Evolutionary conservation across 768 basidiomycete genomes (phyloP).

Genomic region (Hypsizygus marmoreus): DNA sequence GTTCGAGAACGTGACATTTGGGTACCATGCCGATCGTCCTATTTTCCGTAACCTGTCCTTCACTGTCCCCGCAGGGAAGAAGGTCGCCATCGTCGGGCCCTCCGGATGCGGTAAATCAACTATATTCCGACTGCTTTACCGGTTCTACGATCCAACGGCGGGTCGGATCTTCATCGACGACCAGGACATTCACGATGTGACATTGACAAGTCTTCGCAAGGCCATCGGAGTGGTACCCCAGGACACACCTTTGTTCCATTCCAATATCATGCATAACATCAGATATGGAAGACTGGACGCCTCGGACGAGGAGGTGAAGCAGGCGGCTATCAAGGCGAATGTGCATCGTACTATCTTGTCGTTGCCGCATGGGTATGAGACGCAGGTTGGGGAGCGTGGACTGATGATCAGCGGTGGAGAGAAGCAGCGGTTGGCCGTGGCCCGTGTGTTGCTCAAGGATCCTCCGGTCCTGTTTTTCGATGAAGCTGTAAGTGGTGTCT

Average conservation of each 20-base stretch:
- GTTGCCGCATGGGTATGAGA: conserved; percentile 84
- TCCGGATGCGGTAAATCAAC: conserved; percentile 98
- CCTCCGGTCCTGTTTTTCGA: conserved; percentile 97
- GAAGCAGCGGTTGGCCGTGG: conserved; percentile 96
- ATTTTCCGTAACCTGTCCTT: conserved; percentile 91
- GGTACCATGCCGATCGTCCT: conserved; percentile 87
- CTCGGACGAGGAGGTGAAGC: conserved; percentile 85
- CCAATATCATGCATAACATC: conserved; percentile 93
- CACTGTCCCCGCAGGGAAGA: conserved; percentile 93
- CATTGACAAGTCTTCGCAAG: conserved; percentile 69
- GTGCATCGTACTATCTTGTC: conserved; percentile 79
- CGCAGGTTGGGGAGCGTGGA: conserved; percentile 94
- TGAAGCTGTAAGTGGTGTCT: conserved; percentile 76
- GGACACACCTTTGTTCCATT: conserved; percentile 97
- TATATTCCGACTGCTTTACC: conserved; percentile 88
- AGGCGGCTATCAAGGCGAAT: conserved; percentile 83
- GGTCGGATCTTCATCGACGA: conserved; percentile 88
- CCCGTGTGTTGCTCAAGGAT: conserved; percentile 89
- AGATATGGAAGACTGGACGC: conserved; percentile 89
- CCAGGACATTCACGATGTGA: conserved; percentile 78
- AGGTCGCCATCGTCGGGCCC: conserved; percentile 95
- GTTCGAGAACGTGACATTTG: conserved; percentile 92
- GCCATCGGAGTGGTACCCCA: conserved; percentile 95
- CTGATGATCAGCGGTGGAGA: conserved; percentile 99
- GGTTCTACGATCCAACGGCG: conserved; percentile 86